Evolutionary conservation across 1,284 basidiomycete species (phyloP).

Genomic region (Fistulinella cinereoalba): DNA sequence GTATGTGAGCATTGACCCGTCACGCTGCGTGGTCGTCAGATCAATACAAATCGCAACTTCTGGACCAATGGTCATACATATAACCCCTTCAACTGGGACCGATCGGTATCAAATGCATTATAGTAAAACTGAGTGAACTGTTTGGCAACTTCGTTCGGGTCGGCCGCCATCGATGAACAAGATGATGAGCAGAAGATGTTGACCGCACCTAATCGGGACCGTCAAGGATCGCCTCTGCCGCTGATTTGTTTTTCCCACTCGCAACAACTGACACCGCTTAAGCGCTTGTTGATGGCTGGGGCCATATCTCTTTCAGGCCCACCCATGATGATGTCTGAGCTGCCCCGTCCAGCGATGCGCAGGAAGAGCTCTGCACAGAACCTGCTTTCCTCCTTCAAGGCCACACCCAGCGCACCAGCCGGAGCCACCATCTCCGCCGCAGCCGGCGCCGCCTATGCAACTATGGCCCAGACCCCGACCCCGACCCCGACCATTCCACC

Average conservation of each 20-base stretch:
- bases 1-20: conserved; percentile 86
- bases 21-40: conserved; percentile 54
- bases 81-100: conserved; percentile 53
- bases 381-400: conserved; percentile 73
- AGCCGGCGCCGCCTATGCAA: conserved; percentile 35
- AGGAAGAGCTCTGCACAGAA: conserved; percentile 83
- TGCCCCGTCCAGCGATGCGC: conserved; percentile 60
- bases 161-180: conserved; percentile 42
- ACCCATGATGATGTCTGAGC: conserved; percentile 32
- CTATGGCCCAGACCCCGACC: conserved; percentile 41
- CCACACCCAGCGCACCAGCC: conserved; percentile 25
- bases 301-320: conserved; percentile 13
- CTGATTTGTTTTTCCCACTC: too few relatives aligned
- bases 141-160: conserved; percentile 61
- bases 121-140: conserved; percentile 81
- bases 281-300: conserved; percentile 14
- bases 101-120: conserved; percentile 62
- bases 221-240: too few relatives aligned
- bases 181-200: background rate
- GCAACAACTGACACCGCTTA: conserved; percentile 8
- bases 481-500: conserved; percentile 41
- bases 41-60: conserved; percentile 20
- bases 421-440: conserved; percentile 31
- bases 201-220: background rate
- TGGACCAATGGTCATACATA: conserved; percentile 58